A percentile compares a stretch with the other conserved stretches of the same genome.
Conservation (phyloP, 331 rosid genomes). For the Quercus lobata region DNA sequence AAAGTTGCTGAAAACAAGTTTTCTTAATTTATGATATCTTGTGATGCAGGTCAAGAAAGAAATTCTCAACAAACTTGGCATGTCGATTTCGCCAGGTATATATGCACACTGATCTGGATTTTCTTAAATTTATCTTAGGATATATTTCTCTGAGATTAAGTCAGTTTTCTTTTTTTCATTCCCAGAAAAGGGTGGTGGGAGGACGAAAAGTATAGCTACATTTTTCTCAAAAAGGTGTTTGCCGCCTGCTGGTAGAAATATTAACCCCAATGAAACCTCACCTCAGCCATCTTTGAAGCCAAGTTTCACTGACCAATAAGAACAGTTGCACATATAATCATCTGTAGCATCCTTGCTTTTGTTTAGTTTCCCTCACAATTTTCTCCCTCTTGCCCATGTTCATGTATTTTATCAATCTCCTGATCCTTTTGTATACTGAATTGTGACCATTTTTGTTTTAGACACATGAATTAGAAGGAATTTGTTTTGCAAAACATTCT, state of each 20-base stretch:
- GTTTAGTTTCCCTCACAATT: not conserved
- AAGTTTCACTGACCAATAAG: conserved; percentile 18
- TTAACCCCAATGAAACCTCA: conserved; percentile 48
- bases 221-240: conserved; percentile 84
- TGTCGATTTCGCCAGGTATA: conserved; percentile 54
- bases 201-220: conserved; percentile 59
- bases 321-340: conserved; percentile 28
- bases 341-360: not conserved
- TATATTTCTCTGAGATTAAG: conserved; percentile 10
- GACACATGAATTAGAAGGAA: not conserved
- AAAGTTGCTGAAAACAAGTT: not conserved
- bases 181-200: conserved; percentile 49
- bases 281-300: conserved; percentile 36
- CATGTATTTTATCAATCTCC: not conserved
- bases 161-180: conserved; percentile 13
- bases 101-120: conserved; percentile 1
- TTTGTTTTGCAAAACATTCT: not conserved
- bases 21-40: conserved; percentile 10
- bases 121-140: not conserved
- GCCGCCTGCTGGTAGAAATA: conserved; percentile 55
- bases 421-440: not conserved
- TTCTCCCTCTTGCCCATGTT: not conserved
- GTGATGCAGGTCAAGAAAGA: conserved; percentile 80
- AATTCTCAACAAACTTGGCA: conserved; percentile 64
- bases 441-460: not conserved